These are phyloP conservation scores for Corynespora cassiicola DNA, from an alignment of 2,329 filamentous ascomycete genomes.

Conservation along the genomic window DNA sequence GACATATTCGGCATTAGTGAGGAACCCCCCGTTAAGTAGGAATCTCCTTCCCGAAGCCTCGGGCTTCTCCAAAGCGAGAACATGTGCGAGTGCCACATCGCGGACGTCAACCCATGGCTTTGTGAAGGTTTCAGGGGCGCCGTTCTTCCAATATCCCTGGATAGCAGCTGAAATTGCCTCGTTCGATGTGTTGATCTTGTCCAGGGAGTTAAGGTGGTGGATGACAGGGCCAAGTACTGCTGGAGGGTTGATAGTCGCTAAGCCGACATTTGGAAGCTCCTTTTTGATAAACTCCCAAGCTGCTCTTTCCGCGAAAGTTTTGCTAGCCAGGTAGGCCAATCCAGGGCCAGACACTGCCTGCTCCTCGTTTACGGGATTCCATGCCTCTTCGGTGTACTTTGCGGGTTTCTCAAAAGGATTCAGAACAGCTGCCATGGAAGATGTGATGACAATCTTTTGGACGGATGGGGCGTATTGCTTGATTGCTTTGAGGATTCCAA, in stretches of 20 bases:
- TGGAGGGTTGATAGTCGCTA: constrained; percentile 31
- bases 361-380: constrained; percentile 59
- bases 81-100: constrained; percentile 65
- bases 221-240: too few relatives aligned
- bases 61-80: constrained; percentile 58
- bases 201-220: too few relatives aligned
- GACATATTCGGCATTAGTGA: too few relatives aligned
- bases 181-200: too few relatives aligned
- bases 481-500: constrained; percentile 62
- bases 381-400: constrained; percentile 56
- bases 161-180: too few relatives aligned
- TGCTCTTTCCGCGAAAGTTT: constrained; percentile 62
- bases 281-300: too few relatives aligned
- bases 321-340: constrained; percentile 48
- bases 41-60: too few relatives aligned
- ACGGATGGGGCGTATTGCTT: constrained; percentile 66
- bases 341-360: constrained; percentile 47
- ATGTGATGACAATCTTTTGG: constrained; percentile 72
- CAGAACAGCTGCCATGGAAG: constrained; percentile 67
- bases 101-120: constrained; percentile 49
- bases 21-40: too few relatives aligned
- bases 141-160: constrained; percentile 61
- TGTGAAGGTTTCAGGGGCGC: constrained; percentile 47
- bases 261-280: neutral
- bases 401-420: constrained; percentile 57